Conservation (phyloP, 768 basidiomycete genomes). For the Calvatia gigantea region DNA sequence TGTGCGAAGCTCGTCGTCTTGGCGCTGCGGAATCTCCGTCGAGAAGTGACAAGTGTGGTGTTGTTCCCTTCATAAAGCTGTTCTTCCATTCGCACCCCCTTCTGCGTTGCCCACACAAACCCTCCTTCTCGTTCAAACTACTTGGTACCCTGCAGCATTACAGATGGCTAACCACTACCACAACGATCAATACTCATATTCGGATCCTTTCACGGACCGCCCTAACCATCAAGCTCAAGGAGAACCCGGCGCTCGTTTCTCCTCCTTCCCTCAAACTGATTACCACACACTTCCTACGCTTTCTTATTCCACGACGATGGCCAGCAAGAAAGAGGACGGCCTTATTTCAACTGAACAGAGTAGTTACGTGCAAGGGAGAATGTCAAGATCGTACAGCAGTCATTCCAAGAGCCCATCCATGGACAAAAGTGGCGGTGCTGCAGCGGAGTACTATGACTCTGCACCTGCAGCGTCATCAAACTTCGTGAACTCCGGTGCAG, state of each 20-base stretch:
- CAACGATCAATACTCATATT: constrained; percentile 5
- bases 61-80: constrained; percentile 5
- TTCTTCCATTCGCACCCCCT: neutral
- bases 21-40: constrained; percentile 7
- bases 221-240: neutral
- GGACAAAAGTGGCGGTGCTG: constrained; percentile 1
- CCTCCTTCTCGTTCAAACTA: neutral
- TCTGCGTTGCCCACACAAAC: too few relatives aligned
- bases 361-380: constrained; percentile 1
- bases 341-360: neutral
- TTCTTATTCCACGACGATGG: neutral
- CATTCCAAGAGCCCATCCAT: neutral
- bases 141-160: neutral
- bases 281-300: neutral
- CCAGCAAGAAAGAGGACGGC: neutral
- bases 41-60: neutral
- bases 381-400: neutral
- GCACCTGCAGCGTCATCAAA: neutral
- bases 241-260: neutral
- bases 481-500: neutral
- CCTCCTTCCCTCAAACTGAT: neutral
- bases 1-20: neutral
- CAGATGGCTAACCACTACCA: neutral
- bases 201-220: constrained; percentile 7
- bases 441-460: constrained; percentile 7